A percentile compares a stretch with the other conserved stretches of the same genome.
Conservation (phyloP, 2,329 filamentous ascomycete genomes). For the Monosporascus sp. region DNA sequence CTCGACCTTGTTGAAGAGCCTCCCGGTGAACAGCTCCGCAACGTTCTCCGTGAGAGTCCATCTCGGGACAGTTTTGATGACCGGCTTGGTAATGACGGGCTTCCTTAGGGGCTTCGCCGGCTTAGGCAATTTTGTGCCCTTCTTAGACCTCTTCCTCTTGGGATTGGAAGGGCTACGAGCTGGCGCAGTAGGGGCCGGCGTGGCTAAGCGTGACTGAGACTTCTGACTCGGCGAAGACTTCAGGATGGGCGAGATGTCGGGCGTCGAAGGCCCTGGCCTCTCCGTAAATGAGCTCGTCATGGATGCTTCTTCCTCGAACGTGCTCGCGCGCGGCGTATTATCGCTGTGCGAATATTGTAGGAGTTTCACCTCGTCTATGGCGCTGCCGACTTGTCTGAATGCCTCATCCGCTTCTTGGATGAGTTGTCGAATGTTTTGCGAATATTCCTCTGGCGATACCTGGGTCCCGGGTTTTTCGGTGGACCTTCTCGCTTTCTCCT, state of each 20-base stretch:
- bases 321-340: slow-evolving; percentile 19
- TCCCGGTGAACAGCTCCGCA: slow-evolving; percentile 50
- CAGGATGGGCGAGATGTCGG: slow-evolving; percentile 13
- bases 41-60: slow-evolving; percentile 54
- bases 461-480: slow-evolving; percentile 6
- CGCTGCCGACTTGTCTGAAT: slow-evolving; percentile 40
- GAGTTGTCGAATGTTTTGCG: slow-evolving; percentile 38
- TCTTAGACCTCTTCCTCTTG: slow-evolving; percentile 38
- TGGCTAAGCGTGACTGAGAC: slow-evolving; percentile 9
- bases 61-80: slow-evolving; percentile 31
- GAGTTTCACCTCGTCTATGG: slow-evolving; percentile 33
- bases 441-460: slow-evolving; percentile 18
- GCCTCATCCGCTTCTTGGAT: slow-evolving; percentile 46
- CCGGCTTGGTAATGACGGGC: slow-evolving; percentile 16
- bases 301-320: background rate
- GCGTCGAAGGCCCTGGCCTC: slow-evolving; percentile 22
- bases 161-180: slow-evolving; percentile 25
- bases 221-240: slow-evolving; percentile 13
- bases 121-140: slow-evolving; percentile 21
- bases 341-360: slow-evolving; percentile 21
- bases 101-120: slow-evolving; percentile 21
- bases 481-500: slow-evolving; percentile 19
- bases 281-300: slow-evolving; percentile 14
- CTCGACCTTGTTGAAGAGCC: slow-evolving; percentile 50
- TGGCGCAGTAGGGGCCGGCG: slow-evolving; percentile 18